Evolutionary conservation across 176 grass and related monocot species (phyloP).

Genomic region (Canna indica): DNA sequence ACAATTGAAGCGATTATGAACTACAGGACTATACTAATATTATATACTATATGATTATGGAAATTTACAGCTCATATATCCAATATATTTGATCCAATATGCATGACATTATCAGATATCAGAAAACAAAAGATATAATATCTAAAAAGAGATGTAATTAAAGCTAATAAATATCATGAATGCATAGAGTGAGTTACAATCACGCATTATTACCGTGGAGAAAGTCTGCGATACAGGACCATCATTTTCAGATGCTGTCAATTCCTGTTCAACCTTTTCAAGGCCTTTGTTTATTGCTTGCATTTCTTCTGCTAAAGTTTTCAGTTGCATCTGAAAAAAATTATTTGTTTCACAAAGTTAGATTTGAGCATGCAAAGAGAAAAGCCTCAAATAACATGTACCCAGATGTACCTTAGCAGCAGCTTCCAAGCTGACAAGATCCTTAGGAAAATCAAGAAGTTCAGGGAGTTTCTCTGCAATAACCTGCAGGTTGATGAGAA

Average conservation of each 20-base stretch:
- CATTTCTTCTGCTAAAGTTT: constrained; percentile 97
- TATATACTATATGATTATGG: too few species aligned
- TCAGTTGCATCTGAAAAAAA: constrained; percentile 80
- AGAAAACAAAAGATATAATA: background rate
- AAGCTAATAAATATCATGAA: background rate
- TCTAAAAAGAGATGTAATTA: background rate
- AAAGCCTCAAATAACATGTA: background rate
- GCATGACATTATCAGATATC: background rate
- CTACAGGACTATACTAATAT: too few species aligned
- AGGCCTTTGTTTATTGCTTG: constrained; percentile 96
- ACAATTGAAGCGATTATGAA: too few species aligned
- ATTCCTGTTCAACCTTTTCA: constrained; percentile 96
- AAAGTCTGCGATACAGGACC: constrained; percentile 80
- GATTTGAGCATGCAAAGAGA: background rate
- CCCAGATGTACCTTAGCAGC: constrained; percentile 59
- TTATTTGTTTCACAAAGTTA: constrained; percentile 17
- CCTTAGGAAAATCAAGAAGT: constrained; percentile 92
- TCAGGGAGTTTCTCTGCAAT: constrained; percentile 92
- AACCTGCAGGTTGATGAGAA: constrained; percentile 34
- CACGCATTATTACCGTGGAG: constrained; percentile 31
- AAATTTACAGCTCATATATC: too few species aligned
- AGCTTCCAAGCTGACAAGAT: constrained; percentile 74
- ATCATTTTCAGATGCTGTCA: constrained; percentile 92
- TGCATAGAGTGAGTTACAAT: background rate
- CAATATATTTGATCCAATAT: background rate